Evolutionary conservation across 108 stramenopile genomes (phyloP).

Genomic region (Cyclostephanos invisitatus): DNA sequence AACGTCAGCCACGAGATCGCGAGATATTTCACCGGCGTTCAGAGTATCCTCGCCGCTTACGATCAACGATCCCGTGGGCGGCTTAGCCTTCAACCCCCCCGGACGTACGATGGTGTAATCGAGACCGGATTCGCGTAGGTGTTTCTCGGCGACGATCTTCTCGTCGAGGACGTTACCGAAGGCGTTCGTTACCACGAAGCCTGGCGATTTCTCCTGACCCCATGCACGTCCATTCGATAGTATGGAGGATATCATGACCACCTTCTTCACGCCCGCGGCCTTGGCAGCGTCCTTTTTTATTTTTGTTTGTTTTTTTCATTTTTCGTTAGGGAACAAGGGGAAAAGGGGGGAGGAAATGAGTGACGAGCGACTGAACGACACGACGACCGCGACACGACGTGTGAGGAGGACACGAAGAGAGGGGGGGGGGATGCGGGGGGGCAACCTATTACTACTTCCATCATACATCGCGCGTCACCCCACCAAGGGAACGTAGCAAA

Average conservation of each 20-base stretch:
- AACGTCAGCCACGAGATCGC: conserved; percentile 87
- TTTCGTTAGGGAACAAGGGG: too few species aligned
- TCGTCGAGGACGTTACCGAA: conserved; percentile 84
- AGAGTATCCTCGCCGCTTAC: conserved; percentile 78
- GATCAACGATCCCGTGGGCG: conserved; percentile 58
- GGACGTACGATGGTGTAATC: conserved; percentile 87
- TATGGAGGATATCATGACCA: conserved; percentile 80
- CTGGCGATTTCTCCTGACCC: conserved; percentile 84
- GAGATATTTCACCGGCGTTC: conserved; percentile 71
- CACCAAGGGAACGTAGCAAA: too few species aligned
- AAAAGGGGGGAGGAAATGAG: too few species aligned
- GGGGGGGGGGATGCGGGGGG: too few species aligned
- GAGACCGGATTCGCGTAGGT: conserved; percentile 60
- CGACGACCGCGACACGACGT: too few species aligned
- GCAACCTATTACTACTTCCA: too few species aligned
- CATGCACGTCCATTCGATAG: conserved; percentile 74
- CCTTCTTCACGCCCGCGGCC: conserved; percentile 71
- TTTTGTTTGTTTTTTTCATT: too few species aligned
- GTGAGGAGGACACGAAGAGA: too few species aligned
- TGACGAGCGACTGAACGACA: too few species aligned
- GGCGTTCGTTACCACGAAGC: conserved; percentile 81
- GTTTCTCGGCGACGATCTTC: conserved; percentile 78
- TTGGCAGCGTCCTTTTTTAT: conserved; percentile 75
- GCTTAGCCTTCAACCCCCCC: conserved; percentile 77
- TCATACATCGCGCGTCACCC: too few species aligned